These are phyloP conservation scores for Suillus fuscotomentosus DNA, from an alignment of 768 basidiomycete genomes.

Conservation along the genomic window DNA sequence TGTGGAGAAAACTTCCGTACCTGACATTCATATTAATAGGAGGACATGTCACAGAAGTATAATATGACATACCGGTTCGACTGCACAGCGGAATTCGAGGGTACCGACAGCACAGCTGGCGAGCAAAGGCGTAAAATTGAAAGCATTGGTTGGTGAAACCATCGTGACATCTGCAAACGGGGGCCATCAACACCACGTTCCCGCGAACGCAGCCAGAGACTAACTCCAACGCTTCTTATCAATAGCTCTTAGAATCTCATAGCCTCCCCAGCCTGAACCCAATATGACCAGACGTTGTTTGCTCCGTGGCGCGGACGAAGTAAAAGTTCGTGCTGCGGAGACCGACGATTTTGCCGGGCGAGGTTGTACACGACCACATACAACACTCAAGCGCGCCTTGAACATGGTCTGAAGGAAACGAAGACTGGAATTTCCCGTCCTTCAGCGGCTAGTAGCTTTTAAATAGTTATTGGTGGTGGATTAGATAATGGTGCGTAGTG, in stretches of 20 bases:
- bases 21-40: constrained; percentile 25
- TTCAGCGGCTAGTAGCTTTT: not conserved
- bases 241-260: constrained; percentile 61
- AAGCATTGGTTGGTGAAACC: constrained; percentile 54
- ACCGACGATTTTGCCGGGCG: not conserved
- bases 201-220: constrained; percentile 18
- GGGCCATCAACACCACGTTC: constrained; percentile 6
- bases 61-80: constrained; percentile 65
- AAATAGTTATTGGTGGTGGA: not conserved
- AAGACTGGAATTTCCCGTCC: not conserved
- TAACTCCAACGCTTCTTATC: constrained; percentile 73
- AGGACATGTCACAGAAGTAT: constrained; percentile 1
- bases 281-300: constrained; percentile 59
- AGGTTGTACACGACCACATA: constrained; percentile 3
- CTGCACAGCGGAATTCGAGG: constrained; percentile 75
- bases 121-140: constrained; percentile 45
- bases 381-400: constrained; percentile 12
- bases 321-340: constrained; percentile 33
- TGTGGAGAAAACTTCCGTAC: constrained; percentile 56
- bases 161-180: constrained; percentile 55
- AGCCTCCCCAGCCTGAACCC: constrained; percentile 80
- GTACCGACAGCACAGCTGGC: constrained; percentile 74
- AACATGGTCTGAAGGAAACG: constrained; percentile 11
- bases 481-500: not conserved
- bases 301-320: constrained; percentile 31